A percentile compares a stretch with the other conserved stretches of the same genome.
Conservation (phyloP, 2,329 filamentous ascomycete genomes). For the Diaporthe caulivora region DNA sequence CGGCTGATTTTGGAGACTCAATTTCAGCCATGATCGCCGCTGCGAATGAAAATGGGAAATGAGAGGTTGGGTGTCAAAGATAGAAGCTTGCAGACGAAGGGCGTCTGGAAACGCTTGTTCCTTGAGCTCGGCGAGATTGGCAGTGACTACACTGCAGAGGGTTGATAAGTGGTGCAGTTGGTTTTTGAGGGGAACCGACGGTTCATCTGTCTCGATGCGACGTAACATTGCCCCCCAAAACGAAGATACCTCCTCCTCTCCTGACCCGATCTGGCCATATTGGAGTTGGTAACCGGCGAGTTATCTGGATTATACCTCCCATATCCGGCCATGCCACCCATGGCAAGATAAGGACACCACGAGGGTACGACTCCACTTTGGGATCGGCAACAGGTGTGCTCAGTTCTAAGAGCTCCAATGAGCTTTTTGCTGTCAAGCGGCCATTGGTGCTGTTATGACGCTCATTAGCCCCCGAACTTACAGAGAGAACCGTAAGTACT, state of each 20-base stretch:
- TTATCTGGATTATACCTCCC: constrained; percentile 30
- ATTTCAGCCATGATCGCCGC: constrained; percentile 6
- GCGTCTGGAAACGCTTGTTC: background rate
- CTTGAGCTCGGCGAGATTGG: background rate
- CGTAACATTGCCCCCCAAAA: constrained; percentile 23
- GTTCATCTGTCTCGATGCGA: constrained; percentile 15
- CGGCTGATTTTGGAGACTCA: background rate
- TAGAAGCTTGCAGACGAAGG: background rate
- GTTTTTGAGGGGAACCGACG: background rate
- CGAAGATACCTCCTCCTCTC: background rate
- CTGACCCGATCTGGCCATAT: background rate
- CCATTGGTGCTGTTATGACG: background rate
- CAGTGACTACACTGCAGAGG: background rate
- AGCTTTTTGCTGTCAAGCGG: background rate
- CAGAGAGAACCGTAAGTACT: too few species aligned
- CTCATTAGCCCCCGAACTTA: background rate
- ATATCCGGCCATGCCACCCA: constrained; percentile 16
- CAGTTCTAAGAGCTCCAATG: background rate
- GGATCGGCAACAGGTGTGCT: constrained; percentile 1
- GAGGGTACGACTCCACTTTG: constrained; percentile 21
- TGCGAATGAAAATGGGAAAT: background rate
- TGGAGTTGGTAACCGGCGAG: constrained; percentile 12
- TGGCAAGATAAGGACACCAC: constrained; percentile 33
- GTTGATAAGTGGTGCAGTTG: too few species aligned
- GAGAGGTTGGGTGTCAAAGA: background rate